Evolutionary conservation across 805 yeast species (phyloP), one percentile per base, ranked within the genome.

Genomic region (Sungouiella thailandica): DNA sequence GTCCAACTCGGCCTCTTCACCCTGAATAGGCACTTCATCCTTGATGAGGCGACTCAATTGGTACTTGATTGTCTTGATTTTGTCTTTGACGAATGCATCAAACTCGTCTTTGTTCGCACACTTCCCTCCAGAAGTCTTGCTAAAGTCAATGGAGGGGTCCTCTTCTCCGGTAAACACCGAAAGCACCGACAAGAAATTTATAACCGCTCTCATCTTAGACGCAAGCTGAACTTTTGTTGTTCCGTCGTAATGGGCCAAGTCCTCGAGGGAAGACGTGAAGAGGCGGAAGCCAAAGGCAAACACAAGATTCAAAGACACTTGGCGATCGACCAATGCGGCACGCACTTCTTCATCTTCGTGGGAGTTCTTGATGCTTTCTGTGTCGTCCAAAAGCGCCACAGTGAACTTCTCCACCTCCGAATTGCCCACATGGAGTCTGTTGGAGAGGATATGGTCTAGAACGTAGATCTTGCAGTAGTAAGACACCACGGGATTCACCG

Each of bases 391-490:
- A 28, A 93, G 59, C 2, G 54, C 50, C 29, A 80, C 60, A 0
- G 90, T 85, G 45, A 74, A 76, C 2, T 46, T 49, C 10, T 85
- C 86, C 18, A 74, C 73, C 10, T 71, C 81, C 6, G 65, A 60
- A 39, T 74, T 73, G 2, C 62, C 46, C 15, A 72, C 60, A 49
- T 88, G 96, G 14, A 80, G 60, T 35, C 76, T 72, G 27, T 71
- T 57, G 23, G 68, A 67, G 14, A 90, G 60, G 3, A 90, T 78
- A 47, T 75, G 66, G 55, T 89, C 90, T 3, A 84, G 80, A 0
- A 88, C 84, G 50, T 82, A 80, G 31, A 49, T 43, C 55, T 68
- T 70, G 57, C 93, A 83, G 56, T 74, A 83, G 57, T 85, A 86
- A 4, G 90, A 66, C 18, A 86, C 72, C 8, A 80, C 60, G 0